These are phyloP conservation scores for Mrakiaceae sp. DNA, from an alignment of 1,284 basidiomycete species.

Conservation along the genomic window DNA sequence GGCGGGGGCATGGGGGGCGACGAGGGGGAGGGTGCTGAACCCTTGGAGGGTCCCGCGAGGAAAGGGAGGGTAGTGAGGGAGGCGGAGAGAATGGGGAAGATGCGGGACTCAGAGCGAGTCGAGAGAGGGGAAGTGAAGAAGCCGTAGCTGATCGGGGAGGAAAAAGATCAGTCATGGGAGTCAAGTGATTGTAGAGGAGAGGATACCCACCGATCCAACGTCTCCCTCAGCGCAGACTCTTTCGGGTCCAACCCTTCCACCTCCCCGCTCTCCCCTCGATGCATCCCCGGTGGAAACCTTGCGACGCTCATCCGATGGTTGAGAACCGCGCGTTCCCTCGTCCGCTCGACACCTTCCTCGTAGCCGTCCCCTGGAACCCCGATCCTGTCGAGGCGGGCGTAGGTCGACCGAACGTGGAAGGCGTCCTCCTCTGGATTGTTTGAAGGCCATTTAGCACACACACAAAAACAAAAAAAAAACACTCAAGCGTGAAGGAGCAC, in stretches of 20 bases:
- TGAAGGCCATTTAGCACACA: background rate
- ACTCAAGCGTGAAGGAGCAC: background rate
- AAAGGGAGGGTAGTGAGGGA: conserved; percentile 53
- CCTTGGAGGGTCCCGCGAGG: conserved; percentile 39
- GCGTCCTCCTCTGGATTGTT: conserved; percentile 51
- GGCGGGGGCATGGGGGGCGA: conserved; percentile 35
- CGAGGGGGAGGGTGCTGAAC: conserved; percentile 26
- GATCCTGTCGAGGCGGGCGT: conserved; percentile 67
- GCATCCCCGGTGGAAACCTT: conserved; percentile 32
- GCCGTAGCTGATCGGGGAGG: conserved; percentile 62
- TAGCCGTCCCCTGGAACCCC: conserved; percentile 87
- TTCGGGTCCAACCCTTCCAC: conserved; percentile 6
- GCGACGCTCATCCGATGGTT: conserved; percentile 10
- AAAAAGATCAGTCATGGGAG: conserved; percentile 57
- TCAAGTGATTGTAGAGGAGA: background rate
- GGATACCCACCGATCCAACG: conserved; percentile 59
- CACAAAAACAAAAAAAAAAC: background rate
- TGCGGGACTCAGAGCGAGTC: conserved; percentile 38
- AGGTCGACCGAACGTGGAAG: conserved; percentile 76
- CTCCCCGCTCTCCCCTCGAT: conserved; percentile 44
- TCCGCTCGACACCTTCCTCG: conserved; percentile 81
- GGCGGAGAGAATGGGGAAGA: conserved; percentile 42
- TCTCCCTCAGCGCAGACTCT: conserved; percentile 48
- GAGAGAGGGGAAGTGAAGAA: conserved; percentile 59
- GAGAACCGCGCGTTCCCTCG: conserved; percentile 56